Evolutionary conservation across 2,329 filamentous ascomycete species (phyloP).

Genomic region (Hypocreales sp.): DNA sequence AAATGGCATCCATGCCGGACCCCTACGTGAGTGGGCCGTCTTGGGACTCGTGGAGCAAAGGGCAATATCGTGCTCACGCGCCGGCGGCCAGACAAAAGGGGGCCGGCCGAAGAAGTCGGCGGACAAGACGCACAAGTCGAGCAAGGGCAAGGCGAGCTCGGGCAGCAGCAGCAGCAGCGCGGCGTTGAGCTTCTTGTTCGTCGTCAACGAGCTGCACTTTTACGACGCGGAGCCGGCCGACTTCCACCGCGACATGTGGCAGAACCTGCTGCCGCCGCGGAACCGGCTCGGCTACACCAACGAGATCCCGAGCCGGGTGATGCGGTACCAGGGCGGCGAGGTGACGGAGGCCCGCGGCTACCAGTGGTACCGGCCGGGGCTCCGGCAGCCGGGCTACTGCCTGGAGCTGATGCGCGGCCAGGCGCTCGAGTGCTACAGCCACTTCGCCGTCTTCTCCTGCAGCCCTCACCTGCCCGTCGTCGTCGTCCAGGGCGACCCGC

Average conservation of each 20-base stretch:
- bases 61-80: no score
- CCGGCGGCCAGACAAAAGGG: background rate
- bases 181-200: slow-evolving; percentile 19
- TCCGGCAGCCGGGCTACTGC: slow-evolving; percentile 1
- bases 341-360: slow-evolving; percentile 8
- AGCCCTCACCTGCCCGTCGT: slow-evolving; percentile 20
- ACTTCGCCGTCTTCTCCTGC: slow-evolving; percentile 18
- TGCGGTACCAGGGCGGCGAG: slow-evolving; percentile 17
- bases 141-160: slow-evolving; percentile 1
- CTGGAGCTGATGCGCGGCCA: slow-evolving; percentile 1
- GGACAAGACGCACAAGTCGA: slow-evolving; percentile 1
- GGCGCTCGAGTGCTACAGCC: slow-evolving; percentile 7
- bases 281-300: slow-evolving; percentile 7
- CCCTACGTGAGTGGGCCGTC: slow-evolving; percentile 1
- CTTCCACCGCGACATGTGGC: slow-evolving; percentile 8
- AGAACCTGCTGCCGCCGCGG: slow-evolving; percentile 16
- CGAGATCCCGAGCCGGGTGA: slow-evolving; percentile 16
- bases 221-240: slow-evolving; percentile 4
- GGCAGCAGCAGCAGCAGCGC: slow-evolving; percentile 1
- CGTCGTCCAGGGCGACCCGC: slow-evolving; percentile 9
- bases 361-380: background rate
- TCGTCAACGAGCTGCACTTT: slow-evolving; percentile 19
- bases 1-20: background rate
- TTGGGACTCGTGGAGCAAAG: no score
- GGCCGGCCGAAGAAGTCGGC: slow-evolving; percentile 1